phyloP scores from a whole-genome alignment of 106 monocot species.

The Dendrobium huoshanense region DNA sequence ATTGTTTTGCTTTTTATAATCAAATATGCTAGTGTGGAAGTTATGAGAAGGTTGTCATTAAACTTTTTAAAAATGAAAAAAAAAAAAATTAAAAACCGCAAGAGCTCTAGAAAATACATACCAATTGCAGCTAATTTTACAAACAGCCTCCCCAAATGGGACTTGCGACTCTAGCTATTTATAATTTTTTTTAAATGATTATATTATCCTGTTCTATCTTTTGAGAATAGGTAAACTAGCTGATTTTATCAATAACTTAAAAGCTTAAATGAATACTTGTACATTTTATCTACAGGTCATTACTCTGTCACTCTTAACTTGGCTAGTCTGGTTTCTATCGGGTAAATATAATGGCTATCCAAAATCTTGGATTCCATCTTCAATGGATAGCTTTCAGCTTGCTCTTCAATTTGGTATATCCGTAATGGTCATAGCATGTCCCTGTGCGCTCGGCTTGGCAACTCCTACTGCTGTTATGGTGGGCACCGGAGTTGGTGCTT shows the following conservation, averaged over 20 bases:
- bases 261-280: neutral
- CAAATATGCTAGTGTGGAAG: too few species aligned
- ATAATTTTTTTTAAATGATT: too few species aligned
- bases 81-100: too few species aligned
- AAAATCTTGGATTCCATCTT: slow-evolving; percentile 78
- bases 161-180: too few species aligned
- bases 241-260: neutral
- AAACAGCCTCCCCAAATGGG: too few species aligned
- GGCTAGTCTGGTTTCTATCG: slow-evolving; percentile 77
- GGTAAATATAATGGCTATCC: slow-evolving; percentile 67
- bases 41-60: too few species aligned
- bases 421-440: slow-evolving; percentile 95
- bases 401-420: slow-evolving; percentile 95
- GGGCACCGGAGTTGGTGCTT: slow-evolving; percentile 94
- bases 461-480: slow-evolving; percentile 99
- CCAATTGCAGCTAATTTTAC: too few species aligned
- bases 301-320: slow-evolving; percentile 54
- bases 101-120: too few species aligned
- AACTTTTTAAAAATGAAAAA: too few species aligned
- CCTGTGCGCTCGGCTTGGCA: slow-evolving; percentile 87
- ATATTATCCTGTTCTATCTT: too few species aligned
- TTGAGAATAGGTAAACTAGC: too few species aligned
- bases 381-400: slow-evolving; percentile 91
- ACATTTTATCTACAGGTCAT: slow-evolving; percentile 52
- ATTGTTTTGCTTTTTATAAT: too few species aligned